Percentiles rank a stretch among this genome's conserved stretches.
Conservation (phyloP, 140 eudicot species). For the Anethum foeniculum region DNA sequence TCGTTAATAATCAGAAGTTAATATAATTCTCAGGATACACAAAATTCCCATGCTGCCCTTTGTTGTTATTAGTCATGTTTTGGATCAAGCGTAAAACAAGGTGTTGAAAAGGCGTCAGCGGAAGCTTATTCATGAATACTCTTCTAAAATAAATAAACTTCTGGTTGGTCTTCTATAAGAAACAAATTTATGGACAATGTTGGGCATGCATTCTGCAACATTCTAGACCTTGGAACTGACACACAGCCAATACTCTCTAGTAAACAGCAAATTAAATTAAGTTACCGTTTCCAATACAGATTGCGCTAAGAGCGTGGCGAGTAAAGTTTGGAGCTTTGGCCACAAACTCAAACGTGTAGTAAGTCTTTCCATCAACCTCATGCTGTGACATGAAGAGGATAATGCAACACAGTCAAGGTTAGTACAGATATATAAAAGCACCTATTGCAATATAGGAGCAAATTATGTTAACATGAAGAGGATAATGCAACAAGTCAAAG, state of each 20-base stretch:
- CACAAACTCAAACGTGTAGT: conserved; percentile 84
- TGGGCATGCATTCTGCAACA: background rate
- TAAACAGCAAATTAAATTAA: conserved; percentile 2
- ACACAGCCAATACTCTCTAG: background rate
- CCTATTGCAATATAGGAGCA: background rate
- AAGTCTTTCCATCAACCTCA: conserved; percentile 74
- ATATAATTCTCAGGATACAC: background rate
- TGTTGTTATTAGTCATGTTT: background rate
- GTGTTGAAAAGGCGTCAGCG: background rate
- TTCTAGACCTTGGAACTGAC: background rate
- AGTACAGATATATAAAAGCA: background rate
- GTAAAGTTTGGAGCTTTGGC: conserved; percentile 95
- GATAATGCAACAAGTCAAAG: too few relatives aligned
- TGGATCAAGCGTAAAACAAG: background rate
- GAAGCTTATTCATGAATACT: background rate
- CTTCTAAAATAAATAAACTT: background rate
- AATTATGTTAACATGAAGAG: too few relatives aligned
- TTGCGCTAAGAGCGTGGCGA: conserved; percentile 83
- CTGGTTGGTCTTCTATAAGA: background rate
- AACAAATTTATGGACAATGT: background rate
- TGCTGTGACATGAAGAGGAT: conserved; percentile 40
- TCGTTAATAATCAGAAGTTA: background rate
- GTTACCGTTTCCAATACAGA: conserved; percentile 91
- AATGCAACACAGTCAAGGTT: background rate
- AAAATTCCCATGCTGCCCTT: background rate